These are phyloP conservation scores for Euphorbia tirucalli DNA, from an alignment of 345 rosid genomes.

Conservation along the genomic window DNA sequence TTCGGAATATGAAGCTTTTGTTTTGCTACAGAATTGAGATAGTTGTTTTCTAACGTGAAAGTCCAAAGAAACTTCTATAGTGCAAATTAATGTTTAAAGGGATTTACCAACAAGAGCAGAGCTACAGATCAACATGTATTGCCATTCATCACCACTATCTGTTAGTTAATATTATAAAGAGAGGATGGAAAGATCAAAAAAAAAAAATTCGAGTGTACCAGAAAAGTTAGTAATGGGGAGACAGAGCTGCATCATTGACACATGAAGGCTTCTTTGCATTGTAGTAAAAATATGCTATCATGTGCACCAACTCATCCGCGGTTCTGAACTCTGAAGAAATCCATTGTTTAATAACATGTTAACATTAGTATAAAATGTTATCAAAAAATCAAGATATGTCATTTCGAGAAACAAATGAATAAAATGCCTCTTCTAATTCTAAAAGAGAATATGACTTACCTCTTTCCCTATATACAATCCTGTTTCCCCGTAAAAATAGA, in stretches of 20 bases:
- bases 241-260: slow-evolving; percentile 41
- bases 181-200: not conserved
- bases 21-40: no score
- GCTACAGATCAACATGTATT: not conserved
- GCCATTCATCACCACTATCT: not conserved
- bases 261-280: slow-evolving; percentile 90
- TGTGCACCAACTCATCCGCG: slow-evolving; percentile 74
- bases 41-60: no score
- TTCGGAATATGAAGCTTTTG: not conserved
- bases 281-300: slow-evolving; percentile 89
- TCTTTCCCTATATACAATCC: slow-evolving; percentile 71
- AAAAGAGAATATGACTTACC: slow-evolving; percentile 37
- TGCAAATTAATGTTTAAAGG: no score
- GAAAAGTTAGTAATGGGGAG: slow-evolving; percentile 25
- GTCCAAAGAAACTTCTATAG: no score
- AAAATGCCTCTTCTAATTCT: not conserved
- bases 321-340: slow-evolving; percentile 61
- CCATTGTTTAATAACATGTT: slow-evolving; percentile 6
- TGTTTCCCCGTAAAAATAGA: slow-evolving; percentile 70
- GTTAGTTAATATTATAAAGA: not conserved
- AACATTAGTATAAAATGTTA: not conserved
- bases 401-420: not conserved
- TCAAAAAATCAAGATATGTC: slow-evolving; percentile 2
- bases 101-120: not conserved
- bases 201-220: not conserved